Percentiles rank a stretch among this genome's conserved stretches.
Evolutionary conservation across 2,329 filamentous ascomycete genomes (phyloP).

Genomic region (Ceratocystis huliohia): DNA sequence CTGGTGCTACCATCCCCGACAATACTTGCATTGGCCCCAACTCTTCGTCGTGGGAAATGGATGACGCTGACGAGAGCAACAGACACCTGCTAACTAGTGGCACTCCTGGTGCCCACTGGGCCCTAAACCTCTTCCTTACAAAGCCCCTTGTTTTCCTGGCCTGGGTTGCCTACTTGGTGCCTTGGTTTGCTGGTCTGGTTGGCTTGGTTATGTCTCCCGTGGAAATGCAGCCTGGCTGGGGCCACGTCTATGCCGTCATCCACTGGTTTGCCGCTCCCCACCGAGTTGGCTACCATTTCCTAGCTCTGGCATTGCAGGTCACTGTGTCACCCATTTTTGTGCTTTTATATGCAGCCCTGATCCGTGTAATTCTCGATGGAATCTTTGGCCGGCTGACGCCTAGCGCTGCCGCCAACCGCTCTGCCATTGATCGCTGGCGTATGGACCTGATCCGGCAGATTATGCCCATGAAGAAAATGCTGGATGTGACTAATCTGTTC

Average conservation of each 20-base stretch:
- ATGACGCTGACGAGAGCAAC: slow-evolving; percentile 36
- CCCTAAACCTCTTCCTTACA: slow-evolving; percentile 32
- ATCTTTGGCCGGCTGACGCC: slow-evolving; percentile 31
- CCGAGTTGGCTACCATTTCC: slow-evolving; percentile 39
- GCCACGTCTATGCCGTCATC: slow-evolving; percentile 31
- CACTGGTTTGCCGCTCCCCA: slow-evolving; percentile 38
- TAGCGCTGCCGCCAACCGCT: slow-evolving; percentile 25
- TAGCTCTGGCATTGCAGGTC: slow-evolving; percentile 33
- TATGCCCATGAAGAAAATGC: slow-evolving; percentile 33
- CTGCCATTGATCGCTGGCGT: slow-evolving; percentile 34
- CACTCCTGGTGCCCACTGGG: slow-evolving; percentile 35
- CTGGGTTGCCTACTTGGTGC: slow-evolving; percentile 34
- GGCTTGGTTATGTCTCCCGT: slow-evolving; percentile 35
- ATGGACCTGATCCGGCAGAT: slow-evolving; percentile 34
- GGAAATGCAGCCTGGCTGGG: slow-evolving; percentile 25
- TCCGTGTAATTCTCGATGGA: slow-evolving; percentile 33
- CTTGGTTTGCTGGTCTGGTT: slow-evolving; percentile 34
- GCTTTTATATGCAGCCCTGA: slow-evolving; percentile 32
- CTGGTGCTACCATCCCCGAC: slow-evolving; percentile 37
- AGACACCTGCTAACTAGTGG: slow-evolving; percentile 32
- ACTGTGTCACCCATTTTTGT: slow-evolving; percentile 34
- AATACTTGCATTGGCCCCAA: slow-evolving; percentile 43
- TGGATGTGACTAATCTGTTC: slow-evolving; percentile 38
- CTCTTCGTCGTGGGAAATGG: slow-evolving; percentile 44
- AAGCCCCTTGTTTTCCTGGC: slow-evolving; percentile 31